Base-by-base conservation (phyloP, 75 land plant genomes). In the Chamaecyparis obtusa region DNA sequence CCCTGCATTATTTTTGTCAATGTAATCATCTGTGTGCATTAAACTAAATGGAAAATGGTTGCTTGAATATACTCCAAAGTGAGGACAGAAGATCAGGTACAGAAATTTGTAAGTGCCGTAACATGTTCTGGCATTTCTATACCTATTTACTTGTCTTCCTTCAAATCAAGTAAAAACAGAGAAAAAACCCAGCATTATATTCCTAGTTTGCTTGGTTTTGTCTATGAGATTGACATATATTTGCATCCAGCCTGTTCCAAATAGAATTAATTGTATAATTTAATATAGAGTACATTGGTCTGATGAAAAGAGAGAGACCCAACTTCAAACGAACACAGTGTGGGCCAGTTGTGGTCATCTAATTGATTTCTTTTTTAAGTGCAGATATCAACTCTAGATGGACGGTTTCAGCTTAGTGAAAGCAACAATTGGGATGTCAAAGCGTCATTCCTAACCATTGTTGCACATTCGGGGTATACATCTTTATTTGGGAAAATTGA, bases 391-490 rank as follows among this genome's bases (percentile, higher is more conserved):
- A 92, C 94, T n/a, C 78, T 96, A 85, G 94, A 96, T 85, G 87
- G 72, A 37, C 88, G 88, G 13, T 96, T 94, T 84, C 90, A 88
- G 83, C 88, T 96, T 14, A 84, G 97, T 64, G 93, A 92, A 78
- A 88, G 88, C 74, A 89, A 88, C 74, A 92, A 95, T 86, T 96
- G 94, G 89, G 98, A 96, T 35, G 91, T 96, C 71, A 92, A 93
- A 74, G 95, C 95, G 36, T 95, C 94, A n/a, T 95, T 96, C 80
- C 91, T 96, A 72, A 92, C 92, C 30, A 86, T 95, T 46, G 95
- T 93, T 30, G 92, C 96, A 41, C 88, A 93, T 43, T 88, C 95
- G 27, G 91, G 92, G 14, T 95, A 93, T 89, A 89, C 86, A 71
- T 88, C 92, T 32, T 93, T 90, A 92, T 92, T 90, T 77, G 84